Evolutionary conservation across 768 basidiomycete species (phyloP), one percentile per base, ranked within the genome.

Genomic region (Tulasnella sp.): DNA sequence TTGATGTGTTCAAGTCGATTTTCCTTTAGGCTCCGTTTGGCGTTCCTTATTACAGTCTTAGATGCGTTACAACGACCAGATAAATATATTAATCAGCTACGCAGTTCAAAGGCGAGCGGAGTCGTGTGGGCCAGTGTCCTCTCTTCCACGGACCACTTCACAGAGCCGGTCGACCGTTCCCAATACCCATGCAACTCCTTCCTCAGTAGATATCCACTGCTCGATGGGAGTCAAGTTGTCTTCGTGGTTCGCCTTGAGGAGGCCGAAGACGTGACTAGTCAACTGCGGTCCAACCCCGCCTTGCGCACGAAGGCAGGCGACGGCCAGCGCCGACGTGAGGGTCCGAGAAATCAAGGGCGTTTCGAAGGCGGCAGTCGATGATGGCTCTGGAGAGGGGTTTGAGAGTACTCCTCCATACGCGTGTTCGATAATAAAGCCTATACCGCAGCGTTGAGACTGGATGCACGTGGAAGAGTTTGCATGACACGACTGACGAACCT

Each of bases 241-340:
- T 76, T 86, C 84, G 75, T 81, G 88, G 75, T 87, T 82, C 26
- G 92, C 91, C 80, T 95, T 96, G 78, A 94, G 87, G 76, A 96
- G 85, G 14, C 94, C 94, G 80, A 92, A 94, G 65, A 91, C 89
- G 79, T 96, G 94, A 79, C 92, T 94, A 12, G 83, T 89, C 72
- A 96, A 84, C 79, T 96, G 94, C 7, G 94, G 92, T 29, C 87
- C 92, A 74, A 95, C 94, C 62, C 89, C 83, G 35, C 86, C 88
- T 77, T 95, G 92, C 35, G 94, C 88, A 72, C 94, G 89, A 67
- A 96, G 85, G 74, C 91, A 89, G 32, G 94, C 89, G 62, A 90
- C 88, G 36, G 90, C 94, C 74, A 93, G 89, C 44, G 95, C 86
- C 39, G 92, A 94, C 67, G 92, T 89, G 79, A 94, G 78, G 42